Evolutionary conservation across 352 stramenopile genomes (phyloP).

Genomic region (Phytophthora megakarya): DNA sequence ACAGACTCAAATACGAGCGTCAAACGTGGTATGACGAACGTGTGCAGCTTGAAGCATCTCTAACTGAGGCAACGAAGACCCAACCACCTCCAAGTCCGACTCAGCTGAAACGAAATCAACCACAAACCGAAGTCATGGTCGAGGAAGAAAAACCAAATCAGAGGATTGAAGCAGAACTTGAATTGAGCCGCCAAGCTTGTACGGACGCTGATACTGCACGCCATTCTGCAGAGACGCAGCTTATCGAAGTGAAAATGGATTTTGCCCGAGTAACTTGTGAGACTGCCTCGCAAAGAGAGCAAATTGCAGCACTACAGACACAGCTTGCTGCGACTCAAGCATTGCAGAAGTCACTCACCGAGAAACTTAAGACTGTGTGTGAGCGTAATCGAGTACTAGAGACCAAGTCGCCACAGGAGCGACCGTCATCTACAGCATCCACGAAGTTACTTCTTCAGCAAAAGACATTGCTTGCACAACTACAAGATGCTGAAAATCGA

Average conservation of each 20-base stretch:
- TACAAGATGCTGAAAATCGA: slow-evolving; percentile 29
- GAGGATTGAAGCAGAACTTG: slow-evolving; percentile 29
- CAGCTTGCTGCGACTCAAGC: slow-evolving; percentile 36
- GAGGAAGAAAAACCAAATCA: slow-evolving; percentile 33
- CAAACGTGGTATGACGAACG: slow-evolving; percentile 42
- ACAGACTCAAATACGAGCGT: slow-evolving; percentile 45
- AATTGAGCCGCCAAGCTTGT: slow-evolving; percentile 25
- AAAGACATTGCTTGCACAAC: slow-evolving; percentile 28
- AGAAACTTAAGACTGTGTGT: slow-evolving; percentile 22
- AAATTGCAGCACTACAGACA: slow-evolving; percentile 43
- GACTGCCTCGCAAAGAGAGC: slow-evolving; percentile 38
- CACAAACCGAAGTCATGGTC: slow-evolving; percentile 11
- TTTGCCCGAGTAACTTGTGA: slow-evolving; percentile 36
- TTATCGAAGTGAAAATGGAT: slow-evolving; percentile 22
- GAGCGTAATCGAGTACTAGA: slow-evolving; percentile 23
- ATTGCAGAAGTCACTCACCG: slow-evolving; percentile 11
- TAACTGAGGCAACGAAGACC: slow-evolving; percentile 28
- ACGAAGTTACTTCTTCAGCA: slow-evolving; percentile 33
- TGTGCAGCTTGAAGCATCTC: slow-evolving; percentile 25
- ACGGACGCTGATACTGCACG: slow-evolving; percentile 17
- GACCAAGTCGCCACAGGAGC: slow-evolving; percentile 22
- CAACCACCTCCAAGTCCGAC: slow-evolving; percentile 25
- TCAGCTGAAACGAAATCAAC: slow-evolving; percentile 20
- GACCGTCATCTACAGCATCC: slow-evolving; percentile 17
- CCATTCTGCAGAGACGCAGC: slow-evolving; percentile 12